Base-by-base conservation (phyloP, 768 basidiomycete species). In the Russula lepida region DNA sequence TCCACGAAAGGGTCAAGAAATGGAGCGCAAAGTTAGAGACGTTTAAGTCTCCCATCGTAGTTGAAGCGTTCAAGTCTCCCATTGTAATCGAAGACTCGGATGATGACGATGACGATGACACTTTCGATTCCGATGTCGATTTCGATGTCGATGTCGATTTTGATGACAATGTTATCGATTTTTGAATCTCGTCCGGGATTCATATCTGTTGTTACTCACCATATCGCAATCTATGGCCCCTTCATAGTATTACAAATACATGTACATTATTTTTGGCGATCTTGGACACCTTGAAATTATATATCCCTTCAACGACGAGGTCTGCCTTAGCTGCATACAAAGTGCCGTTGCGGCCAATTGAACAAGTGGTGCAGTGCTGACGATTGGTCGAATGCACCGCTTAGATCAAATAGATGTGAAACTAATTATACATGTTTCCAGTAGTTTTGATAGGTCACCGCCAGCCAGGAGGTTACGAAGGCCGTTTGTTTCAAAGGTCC, bases 21-120 rank as follows among this genome's bases (percentile, higher is more conserved):
- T 91, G 89, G 89, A 88, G 84, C 68, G 78, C 78, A 69, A 86
- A 85, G 2, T 73, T 91, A 57, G 79, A 84, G 67, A 80, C 77
- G 2, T 70, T 87, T 50, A n/a, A 11, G 6, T 21, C 6, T 21
- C 68, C 62, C 8, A 48, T 64, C 27, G 15, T n/a, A 46, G 50
- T 62, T 28, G 46, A 54, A n/a, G n/a, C 77, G 2, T 70, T 87
- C 49, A n/a, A 11, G 6, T 21, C 6, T 21, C 68, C 62, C 8
- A 48, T 64, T 23, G 15, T n/a, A 46, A 47, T 62, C 27, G 46
- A 54, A 43, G 37, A 54, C 6, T 48, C 19, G 2, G 62, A 63
- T 5, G 44, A 17, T 6, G 15, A 37, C 35, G 35, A 37, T 35
- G 35, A 6, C 35, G 1, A 9, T 1, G 32, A 33, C 4, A 12